Evolutionary conservation across 176 grass and related monocot species (phyloP).

Genomic region (Oryza rufipogon): DNA sequence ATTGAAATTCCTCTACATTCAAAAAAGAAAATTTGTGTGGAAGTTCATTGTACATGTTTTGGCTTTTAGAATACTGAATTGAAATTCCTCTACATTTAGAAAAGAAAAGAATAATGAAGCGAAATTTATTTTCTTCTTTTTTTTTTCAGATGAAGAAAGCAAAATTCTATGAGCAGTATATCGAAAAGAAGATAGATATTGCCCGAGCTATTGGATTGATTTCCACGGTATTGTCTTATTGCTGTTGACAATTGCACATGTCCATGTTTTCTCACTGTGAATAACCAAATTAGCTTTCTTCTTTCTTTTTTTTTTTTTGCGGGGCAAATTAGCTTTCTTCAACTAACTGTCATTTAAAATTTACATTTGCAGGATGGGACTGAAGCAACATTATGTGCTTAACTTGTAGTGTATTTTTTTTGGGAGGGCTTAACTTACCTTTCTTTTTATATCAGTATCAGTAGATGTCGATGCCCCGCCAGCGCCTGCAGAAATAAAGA

Average conservation of each 20-base stretch:
- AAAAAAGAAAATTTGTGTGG: too few relatives aligned
- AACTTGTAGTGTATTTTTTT: too few relatives aligned
- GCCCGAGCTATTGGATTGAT: constrained; percentile 2
- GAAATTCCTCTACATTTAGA: too few relatives aligned
- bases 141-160: constrained; percentile 3
- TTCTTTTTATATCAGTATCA: too few relatives aligned
- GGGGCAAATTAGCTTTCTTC: background rate
- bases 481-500: too few relatives aligned
- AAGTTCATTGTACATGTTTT: too few relatives aligned
- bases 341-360: background rate
- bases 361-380: background rate
- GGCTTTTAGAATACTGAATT: too few relatives aligned
- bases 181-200: constrained; percentile 30
- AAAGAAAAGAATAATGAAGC: background rate
- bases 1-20: too few relatives aligned
- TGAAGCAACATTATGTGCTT: background rate
- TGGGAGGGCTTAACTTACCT: too few relatives aligned
- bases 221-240: constrained; percentile 18
- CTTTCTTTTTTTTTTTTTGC: too few relatives aligned
- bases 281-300: background rate
- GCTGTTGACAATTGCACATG: background rate
- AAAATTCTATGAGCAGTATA: constrained; percentile 27
- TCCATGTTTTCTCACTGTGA: too few relatives aligned
- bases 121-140: background rate
- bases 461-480: too few relatives aligned